phyloP scores from a whole-genome alignment of 1,284 basidiomycete genomes.

The Cryptococcus jaspeensis region DNA sequence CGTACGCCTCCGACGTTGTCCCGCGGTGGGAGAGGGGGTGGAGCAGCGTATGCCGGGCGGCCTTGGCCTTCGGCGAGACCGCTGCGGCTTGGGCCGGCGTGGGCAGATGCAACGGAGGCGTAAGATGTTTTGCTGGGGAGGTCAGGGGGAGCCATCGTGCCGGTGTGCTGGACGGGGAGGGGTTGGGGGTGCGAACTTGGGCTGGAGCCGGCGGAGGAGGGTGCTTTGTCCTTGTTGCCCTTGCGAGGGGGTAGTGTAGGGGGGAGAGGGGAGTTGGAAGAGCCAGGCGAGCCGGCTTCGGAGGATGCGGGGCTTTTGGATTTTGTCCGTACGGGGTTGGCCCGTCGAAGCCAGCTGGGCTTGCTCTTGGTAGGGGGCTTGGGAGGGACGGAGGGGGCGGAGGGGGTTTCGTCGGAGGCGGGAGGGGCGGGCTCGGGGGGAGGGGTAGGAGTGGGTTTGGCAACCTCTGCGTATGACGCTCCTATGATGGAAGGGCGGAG shows the following conservation, averaged over 20 bases:
- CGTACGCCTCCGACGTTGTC: conserved; percentile 27
- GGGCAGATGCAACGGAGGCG: conserved; percentile 21
- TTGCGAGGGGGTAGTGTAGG: conserved; percentile 39
- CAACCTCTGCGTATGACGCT: conserved; percentile 22
- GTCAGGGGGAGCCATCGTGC: conserved; percentile 17
- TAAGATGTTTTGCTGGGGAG: conserved; percentile 23
- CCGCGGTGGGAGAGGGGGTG: conserved; percentile 30
- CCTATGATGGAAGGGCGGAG: conserved; percentile 27
- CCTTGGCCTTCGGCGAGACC: conserved; percentile 27
- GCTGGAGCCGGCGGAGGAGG: not conserved
- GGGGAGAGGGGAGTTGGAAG: conserved; percentile 29
- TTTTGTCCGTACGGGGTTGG: conserved; percentile 38
- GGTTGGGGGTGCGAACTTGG: not conserved
- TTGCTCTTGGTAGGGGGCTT: conserved; percentile 36
- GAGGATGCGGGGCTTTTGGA: conserved; percentile 32
- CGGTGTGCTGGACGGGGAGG: not conserved
- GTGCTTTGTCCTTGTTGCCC: conserved; percentile 3
- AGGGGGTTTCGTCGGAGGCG: not conserved
- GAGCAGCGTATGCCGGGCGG: conserved; percentile 22
- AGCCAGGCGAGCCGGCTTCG: conserved; percentile 13
- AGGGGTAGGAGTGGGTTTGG: conserved; percentile 15
- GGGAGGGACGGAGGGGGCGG: conserved; percentile 20
- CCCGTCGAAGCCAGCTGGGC: conserved; percentile 43
- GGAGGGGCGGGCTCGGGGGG: conserved; percentile 3
- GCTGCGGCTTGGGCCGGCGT: conserved; percentile 25